These are phyloP conservation scores for Thelephora terrestris DNA, from an alignment of 1,284 basidiomycete species.

Conservation along the genomic window DNA sequence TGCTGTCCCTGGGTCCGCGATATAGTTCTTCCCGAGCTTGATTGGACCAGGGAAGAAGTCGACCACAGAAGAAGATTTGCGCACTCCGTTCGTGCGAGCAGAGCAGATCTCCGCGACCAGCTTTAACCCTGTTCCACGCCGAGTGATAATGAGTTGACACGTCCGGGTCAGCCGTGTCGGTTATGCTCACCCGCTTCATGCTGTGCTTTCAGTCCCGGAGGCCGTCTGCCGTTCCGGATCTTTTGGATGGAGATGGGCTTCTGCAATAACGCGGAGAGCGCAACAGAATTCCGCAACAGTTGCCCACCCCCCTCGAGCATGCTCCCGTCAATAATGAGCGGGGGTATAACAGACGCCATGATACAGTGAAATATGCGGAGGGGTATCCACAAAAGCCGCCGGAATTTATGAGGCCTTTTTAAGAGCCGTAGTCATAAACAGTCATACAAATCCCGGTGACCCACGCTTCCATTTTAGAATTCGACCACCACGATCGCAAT, in stretches of 20 bases:
- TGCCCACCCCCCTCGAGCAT: slow-evolving; percentile 59
- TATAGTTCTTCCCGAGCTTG: slow-evolving; percentile 32
- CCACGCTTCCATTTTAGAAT: too few relatives aligned
- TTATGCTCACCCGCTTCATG: slow-evolving; percentile 49
- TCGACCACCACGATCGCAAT: too few relatives aligned
- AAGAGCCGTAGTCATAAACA: slow-evolving; percentile 19
- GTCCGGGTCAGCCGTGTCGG: neutral
- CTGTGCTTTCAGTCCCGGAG: slow-evolving; percentile 57
- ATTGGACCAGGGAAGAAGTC: slow-evolving; percentile 41
- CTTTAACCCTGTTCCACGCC: slow-evolving; percentile 36
- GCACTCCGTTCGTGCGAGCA: slow-evolving; percentile 40
- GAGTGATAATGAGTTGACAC: too few relatives aligned
- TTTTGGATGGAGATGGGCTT: slow-evolving; percentile 49
- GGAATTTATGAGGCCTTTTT: too few relatives aligned
- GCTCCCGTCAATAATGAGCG: slow-evolving; percentile 30
- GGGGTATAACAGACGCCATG: slow-evolving; percentile 5
- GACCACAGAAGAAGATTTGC: slow-evolving; percentile 38
- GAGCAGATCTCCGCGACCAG: slow-evolving; percentile 49
- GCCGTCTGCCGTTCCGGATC: slow-evolving; percentile 42
- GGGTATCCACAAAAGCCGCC: too few relatives aligned
- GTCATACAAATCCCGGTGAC: slow-evolving; percentile 8
- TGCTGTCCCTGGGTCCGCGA: slow-evolving; percentile 56
- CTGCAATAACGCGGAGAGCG: slow-evolving; percentile 47
- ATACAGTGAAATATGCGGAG: too few relatives aligned
- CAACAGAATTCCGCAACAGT: slow-evolving; percentile 54